These are phyloP conservation scores for Diaporthe caulivora DNA, from an alignment of 2,329 filamentous ascomycete species.

Conservation along the genomic window DNA sequence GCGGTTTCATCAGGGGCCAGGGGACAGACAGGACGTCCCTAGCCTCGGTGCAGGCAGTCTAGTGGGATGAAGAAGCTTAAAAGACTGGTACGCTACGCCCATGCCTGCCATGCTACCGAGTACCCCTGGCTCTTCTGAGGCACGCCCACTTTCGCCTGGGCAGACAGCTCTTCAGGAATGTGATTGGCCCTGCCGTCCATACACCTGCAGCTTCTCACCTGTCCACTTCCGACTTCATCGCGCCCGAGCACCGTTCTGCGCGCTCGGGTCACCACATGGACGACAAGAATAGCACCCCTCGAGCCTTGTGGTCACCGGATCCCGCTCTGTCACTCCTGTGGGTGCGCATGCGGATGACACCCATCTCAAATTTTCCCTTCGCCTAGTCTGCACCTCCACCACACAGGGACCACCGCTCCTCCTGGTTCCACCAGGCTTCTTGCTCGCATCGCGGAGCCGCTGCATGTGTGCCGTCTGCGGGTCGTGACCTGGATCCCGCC, in stretches of 20 bases:
- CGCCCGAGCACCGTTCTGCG: conserved; percentile 28
- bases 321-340: conserved; percentile 16
- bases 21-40: conserved; percentile 8
- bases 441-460: conserved; percentile 21
- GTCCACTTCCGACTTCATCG: conserved; percentile 31
- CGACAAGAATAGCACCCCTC: conserved; percentile 33
- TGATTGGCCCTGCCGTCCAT: conserved; percentile 43
- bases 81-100: conserved; percentile 28
- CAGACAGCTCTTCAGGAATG: conserved; percentile 40
- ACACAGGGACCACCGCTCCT: conserved; percentile 14
- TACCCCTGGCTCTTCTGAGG: conserved; percentile 16
- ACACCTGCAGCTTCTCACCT: conserved; percentile 34
- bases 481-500: conserved; percentile 3
- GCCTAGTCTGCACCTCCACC: conserved; percentile 14
- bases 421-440: neutral
- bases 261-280: conserved; percentile 7
- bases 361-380: conserved; percentile 21
- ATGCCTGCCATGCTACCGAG: neutral
- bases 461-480: conserved; percentile 20
- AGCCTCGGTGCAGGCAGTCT: conserved; percentile 17
- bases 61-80: conserved; percentile 31
- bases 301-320: conserved; percentile 12
- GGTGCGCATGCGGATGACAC: conserved; percentile 6
- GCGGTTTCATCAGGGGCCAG: conserved; percentile 39
- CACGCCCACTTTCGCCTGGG: conserved; percentile 20